These are phyloP conservation scores for Musa balbisiana DNA, from an alignment of 202 grass and related monocot species.

Conservation along the genomic window DNA sequence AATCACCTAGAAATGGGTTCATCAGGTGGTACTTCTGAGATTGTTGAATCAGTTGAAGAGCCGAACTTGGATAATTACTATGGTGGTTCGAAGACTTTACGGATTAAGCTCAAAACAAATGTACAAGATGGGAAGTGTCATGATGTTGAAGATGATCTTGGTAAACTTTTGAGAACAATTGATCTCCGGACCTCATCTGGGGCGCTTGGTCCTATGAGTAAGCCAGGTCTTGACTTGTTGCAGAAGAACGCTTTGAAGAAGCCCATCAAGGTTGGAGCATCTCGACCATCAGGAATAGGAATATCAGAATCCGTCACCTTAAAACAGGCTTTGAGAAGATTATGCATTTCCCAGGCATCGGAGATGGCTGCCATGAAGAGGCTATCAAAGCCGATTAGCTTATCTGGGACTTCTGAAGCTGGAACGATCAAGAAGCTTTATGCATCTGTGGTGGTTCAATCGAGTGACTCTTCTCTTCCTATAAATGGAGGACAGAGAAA, in stretches of 20 bases:
- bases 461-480: neutral
- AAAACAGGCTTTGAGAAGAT: slow-evolving; percentile 85
- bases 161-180: slow-evolving; percentile 52
- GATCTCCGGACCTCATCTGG: slow-evolving; percentile 42
- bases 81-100: slow-evolving; percentile 40
- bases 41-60: slow-evolving; percentile 64
- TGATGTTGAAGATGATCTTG: slow-evolving; percentile 42
- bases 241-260: slow-evolving; percentile 57
- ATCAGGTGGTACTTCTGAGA: slow-evolving; percentile 60
- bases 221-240: neutral
- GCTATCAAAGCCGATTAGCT: slow-evolving; percentile 35
- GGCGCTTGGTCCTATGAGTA: slow-evolving; percentile 20
- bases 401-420: slow-evolving; percentile 34
- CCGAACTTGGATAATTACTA: slow-evolving; percentile 25
- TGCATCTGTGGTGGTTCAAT: slow-evolving; percentile 28
- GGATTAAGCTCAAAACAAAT: slow-evolving; percentile 66
- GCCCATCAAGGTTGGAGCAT: slow-evolving; percentile 48
- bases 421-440: slow-evolving; percentile 59
- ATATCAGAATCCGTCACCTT: slow-evolving; percentile 83
- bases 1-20: slow-evolving; percentile 44
- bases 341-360: slow-evolving; percentile 95
- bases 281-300: slow-evolving; percentile 52
- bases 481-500: slow-evolving; percentile 30
- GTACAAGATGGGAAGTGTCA: slow-evolving; percentile 31
- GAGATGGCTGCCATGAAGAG: slow-evolving; percentile 98